phyloP scores from a whole-genome alignment of 2,329 filamentous ascomycete species.

The Cercospora nicotianae region DNA sequence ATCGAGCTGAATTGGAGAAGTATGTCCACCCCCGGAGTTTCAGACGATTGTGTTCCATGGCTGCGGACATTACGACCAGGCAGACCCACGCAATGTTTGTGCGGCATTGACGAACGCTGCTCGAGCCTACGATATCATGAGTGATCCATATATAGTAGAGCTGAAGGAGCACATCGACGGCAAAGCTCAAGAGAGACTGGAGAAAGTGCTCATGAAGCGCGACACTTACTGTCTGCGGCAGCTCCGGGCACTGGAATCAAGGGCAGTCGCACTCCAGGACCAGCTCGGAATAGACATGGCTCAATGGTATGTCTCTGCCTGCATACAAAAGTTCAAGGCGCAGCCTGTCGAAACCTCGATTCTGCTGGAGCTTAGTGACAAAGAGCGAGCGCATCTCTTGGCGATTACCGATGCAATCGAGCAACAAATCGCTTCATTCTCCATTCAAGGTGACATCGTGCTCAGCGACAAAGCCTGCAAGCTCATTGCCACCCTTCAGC shows the following conservation, averaged over 20 bases:
- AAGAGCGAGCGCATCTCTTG: constrained; percentile 39
- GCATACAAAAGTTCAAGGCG: constrained; percentile 37
- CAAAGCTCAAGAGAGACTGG: constrained; percentile 26
- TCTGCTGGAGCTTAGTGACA: constrained; percentile 36
- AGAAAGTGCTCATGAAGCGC: constrained; percentile 33
- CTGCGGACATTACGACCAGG: background rate
- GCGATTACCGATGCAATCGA: constrained; percentile 21
- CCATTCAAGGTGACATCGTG: background rate
- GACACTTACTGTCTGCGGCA: constrained; percentile 46
- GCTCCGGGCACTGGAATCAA: constrained; percentile 38
- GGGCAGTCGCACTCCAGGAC: constrained; percentile 38
- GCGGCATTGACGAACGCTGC: constrained; percentile 15
- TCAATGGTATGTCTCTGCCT: constrained; percentile 44
- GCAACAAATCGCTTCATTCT: background rate
- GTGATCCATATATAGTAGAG: constrained; percentile 45
- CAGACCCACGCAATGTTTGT: constrained; percentile 14
- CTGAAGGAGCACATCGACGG: constrained; percentile 36
- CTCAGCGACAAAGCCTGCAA: constrained; percentile 27
- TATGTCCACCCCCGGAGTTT: constrained; percentile 67
- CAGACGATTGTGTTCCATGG: constrained; percentile 38
- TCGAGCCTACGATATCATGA: constrained; percentile 36
- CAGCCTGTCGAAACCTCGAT: constrained; percentile 27
- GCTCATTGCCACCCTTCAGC: constrained; percentile 40
- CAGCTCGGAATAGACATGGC: constrained; percentile 43
- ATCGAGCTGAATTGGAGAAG: constrained; percentile 68